Conservation (phyloP, 2,329 filamentous ascomycete species). For the Neofusicoccum parvum region DNA sequence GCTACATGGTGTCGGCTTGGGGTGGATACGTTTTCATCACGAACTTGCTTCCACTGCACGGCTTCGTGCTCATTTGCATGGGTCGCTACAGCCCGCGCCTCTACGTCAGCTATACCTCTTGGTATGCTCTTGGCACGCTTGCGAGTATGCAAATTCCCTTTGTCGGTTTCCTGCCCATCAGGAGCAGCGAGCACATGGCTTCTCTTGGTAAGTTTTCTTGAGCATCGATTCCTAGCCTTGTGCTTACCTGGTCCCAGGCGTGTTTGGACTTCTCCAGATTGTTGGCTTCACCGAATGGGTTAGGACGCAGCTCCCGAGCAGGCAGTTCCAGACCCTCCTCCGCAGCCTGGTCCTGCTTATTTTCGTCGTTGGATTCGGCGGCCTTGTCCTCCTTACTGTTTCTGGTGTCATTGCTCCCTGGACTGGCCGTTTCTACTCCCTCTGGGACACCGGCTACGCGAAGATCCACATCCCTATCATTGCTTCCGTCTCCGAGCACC, state of each 20-base stretch:
- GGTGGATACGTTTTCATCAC: constrained; percentile 99
- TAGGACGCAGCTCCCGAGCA: constrained; percentile 81
- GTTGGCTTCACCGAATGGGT: constrained; percentile 91
- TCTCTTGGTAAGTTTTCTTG: constrained; percentile 69
- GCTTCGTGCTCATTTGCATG: constrained; percentile 94
- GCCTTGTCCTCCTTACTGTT: constrained; percentile 80
- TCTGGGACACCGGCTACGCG: constrained; percentile 98
- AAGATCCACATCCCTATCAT: constrained; percentile 99
- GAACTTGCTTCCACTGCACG: constrained; percentile 90
- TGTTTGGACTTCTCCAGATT: constrained; percentile 94
- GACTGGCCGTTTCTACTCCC: constrained; percentile 97
- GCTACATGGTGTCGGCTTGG: constrained; percentile 99
- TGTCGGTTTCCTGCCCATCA: constrained; percentile 93
- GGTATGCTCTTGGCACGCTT: constrained; percentile 94
- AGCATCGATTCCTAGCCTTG: not conserved
- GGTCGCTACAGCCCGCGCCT: constrained; percentile 91
- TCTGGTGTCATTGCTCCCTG: constrained; percentile 93
- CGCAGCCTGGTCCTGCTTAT: constrained; percentile 73
- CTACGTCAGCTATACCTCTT: constrained; percentile 96
- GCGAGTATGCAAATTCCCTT: constrained; percentile 99
- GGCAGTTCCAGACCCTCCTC: constrained; percentile 92
- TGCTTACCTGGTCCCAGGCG: constrained; percentile 58
- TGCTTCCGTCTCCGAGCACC: constrained; percentile 98
- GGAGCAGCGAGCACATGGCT: constrained; percentile 98
- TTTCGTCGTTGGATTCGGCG: constrained; percentile 71